A percentile compares a stretch with the other conserved stretches of the same genome.
phyloP scores from a whole-genome alignment of 306 rosid species.

The Fagus sylvatica region DNA sequence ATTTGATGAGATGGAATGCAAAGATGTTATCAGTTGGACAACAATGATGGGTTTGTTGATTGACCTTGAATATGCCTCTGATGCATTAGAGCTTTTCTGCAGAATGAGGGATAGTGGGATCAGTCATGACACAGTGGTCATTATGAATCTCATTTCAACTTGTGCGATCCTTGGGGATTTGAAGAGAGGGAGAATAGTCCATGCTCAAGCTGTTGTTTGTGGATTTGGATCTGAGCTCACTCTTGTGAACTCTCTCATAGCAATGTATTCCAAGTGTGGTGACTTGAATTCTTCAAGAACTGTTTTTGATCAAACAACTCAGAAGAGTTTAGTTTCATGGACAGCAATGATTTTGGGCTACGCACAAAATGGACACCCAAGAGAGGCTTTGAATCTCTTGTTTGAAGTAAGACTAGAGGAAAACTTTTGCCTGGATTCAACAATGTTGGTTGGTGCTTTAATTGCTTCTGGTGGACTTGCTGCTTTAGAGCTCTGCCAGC shows the following conservation, averaged over 20 bases:
- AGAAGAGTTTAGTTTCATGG: slow-evolving; percentile 16
- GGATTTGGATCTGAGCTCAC: slow-evolving; percentile 15
- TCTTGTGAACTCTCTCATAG: slow-evolving; percentile 14
- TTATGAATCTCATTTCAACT: slow-evolving; percentile 10
- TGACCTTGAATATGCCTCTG: background rate
- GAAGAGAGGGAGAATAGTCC: slow-evolving; percentile 15
- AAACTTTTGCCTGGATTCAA: slow-evolving; percentile 4
- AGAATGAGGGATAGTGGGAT: slow-evolving; percentile 12
- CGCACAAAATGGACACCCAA: background rate
- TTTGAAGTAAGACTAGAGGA: slow-evolving; percentile 5
- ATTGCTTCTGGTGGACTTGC: slow-evolving; percentile 17
- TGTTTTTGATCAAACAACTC: slow-evolving; percentile 8
- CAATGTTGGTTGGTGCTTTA: slow-evolving; percentile 13
- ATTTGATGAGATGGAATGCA: slow-evolving; percentile 6
- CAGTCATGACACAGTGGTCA: background rate
- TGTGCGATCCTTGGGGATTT: slow-evolving; percentile 14
- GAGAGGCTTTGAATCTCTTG: slow-evolving; percentile 13
- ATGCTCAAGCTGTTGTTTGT: slow-evolving; percentile 9
- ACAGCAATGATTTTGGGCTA: slow-evolving; percentile 15
- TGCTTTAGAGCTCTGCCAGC: slow-evolving; percentile 20
- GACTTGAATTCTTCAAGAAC: slow-evolving; percentile 9
- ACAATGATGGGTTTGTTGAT: slow-evolving; percentile 14
- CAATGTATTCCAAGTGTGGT: slow-evolving; percentile 9
- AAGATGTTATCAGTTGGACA: slow-evolving; percentile 19
- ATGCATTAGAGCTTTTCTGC: background rate